Base-by-base conservation (phyloP, 305 asterid species). In the Nicotiana rustica region DNA sequence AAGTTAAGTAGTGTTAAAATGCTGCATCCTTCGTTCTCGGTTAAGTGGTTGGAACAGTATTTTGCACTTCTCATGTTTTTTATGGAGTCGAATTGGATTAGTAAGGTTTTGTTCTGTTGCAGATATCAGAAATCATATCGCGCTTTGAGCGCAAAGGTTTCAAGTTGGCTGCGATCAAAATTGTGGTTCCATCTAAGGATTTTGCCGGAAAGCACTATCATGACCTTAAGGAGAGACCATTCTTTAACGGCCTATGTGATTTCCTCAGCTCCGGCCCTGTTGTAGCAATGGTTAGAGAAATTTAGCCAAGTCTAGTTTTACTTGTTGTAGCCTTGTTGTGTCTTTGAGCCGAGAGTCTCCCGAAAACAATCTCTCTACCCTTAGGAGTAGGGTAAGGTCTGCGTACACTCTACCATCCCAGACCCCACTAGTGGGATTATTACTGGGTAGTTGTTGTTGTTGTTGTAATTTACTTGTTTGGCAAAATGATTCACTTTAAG, bases 191-290 rank as follows among this genome's bases (percentile, higher is more conserved):
- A 80, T 85, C 99, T 55, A 96, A 96, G 92, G 93, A 84, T 57
- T 96, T 96, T 61, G 97, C 98, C 61, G 33, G 89, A 90, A 91
- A 89, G 86, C 99, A 96, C 79, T 96, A 96, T 81, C 98, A 96
- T 47, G 98, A 96, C 92, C 97, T 96, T 82, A 90, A 84, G 87
- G 98, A 94, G 41, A 92, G 97, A 82, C 97, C 98, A 66, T 96
- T 96, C 91, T 96, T 93, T 78, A 86, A 85, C 76, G 97, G 99
- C 81, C 82, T 94, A 84, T 96, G 99, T 60, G 94, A 93, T 86
- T 96, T 96, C 92, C 94, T 96, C 67, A 93, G 99, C 95, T 96
- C 99, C 47, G 99, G 98, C 85, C 99, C 99, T 65, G 99, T 96
- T 66, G 60, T 96, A 82, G 98, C 97, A 89, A 96, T 96, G 99